Evolutionary conservation across 169 alveolate genomes (phyloP).

Genomic region (Eimeria maxima): DNA sequence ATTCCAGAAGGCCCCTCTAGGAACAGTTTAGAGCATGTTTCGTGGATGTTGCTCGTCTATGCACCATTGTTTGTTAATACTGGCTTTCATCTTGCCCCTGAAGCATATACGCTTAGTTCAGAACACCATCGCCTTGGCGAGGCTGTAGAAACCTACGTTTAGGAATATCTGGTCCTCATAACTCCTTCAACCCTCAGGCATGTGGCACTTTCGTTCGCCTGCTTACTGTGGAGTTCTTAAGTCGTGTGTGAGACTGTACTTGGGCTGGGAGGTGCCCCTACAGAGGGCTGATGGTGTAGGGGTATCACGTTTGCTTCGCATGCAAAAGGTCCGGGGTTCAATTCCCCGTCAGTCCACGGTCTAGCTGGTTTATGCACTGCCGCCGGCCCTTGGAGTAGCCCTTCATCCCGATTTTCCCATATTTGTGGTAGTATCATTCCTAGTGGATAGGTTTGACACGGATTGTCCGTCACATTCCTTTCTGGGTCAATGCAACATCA

Average conservation of each 20-base stretch:
- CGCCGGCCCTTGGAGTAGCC: background rate
- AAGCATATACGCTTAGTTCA: background rate
- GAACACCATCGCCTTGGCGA: background rate
- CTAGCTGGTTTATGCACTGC: background rate
- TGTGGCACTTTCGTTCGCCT: background rate
- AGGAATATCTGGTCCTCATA: background rate
- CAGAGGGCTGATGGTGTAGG: slow-evolving; percentile 96
- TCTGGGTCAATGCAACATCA: background rate
- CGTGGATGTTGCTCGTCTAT: too few relatives aligned
- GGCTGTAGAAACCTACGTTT: background rate
- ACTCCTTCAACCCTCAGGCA: background rate
- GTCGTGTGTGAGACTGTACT: background rate
- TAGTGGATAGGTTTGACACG: too few relatives aligned
- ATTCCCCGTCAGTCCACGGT: slow-evolving; percentile 96
- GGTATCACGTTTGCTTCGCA: slow-evolving; percentile 99
- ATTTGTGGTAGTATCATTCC: background rate
- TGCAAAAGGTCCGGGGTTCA: slow-evolving; percentile 99
- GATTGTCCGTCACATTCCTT: background rate
- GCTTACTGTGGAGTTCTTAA: background rate
- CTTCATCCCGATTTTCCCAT: background rate
- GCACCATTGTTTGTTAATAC: too few relatives aligned
- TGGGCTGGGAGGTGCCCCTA: background rate
- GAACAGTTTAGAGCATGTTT: background rate
- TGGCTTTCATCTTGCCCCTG: too few relatives aligned
- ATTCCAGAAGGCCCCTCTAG: background rate